A percentile compares a stretch with the other conserved stretches of the same genome.
Evolutionary conservation across 2,329 filamentous ascomycete genomes (phyloP).

Genomic region (Penicillium freii): DNA sequence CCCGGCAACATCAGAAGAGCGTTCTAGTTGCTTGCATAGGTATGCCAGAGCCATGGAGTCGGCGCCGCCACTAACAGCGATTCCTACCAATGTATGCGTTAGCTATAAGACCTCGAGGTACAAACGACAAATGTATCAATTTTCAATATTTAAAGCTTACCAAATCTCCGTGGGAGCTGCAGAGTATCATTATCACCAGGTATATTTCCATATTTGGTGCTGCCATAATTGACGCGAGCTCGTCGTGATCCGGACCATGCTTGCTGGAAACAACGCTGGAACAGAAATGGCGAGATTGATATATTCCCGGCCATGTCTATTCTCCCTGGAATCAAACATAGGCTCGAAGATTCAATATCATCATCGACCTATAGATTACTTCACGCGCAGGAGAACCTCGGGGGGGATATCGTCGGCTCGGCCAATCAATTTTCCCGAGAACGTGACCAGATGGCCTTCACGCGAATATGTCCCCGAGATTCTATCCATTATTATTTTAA

Average conservation of each 20-base stretch:
- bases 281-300: slow-evolving; percentile 10
- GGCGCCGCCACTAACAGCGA: slow-evolving; percentile 88
- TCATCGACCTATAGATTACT: not conserved
- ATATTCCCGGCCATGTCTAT: slow-evolving; percentile 6
- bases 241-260: slow-evolving; percentile 11
- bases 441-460: not conserved
- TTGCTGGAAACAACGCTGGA: slow-evolving; percentile 12
- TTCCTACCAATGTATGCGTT: slow-evolving; percentile 47
- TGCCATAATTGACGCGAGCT: slow-evolving; percentile 7
- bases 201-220: slow-evolving; percentile 6
- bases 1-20: slow-evolving; percentile 17
- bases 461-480: not conserved
- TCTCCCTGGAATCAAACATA: not conserved
- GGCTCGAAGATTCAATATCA: not conserved
- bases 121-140: not conserved
- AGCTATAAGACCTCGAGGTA: not conserved
- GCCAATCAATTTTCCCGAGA: slow-evolving; percentile 1
- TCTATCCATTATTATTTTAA: not conserved
- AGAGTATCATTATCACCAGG: slow-evolving; percentile 8
- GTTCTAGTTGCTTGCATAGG: slow-evolving; percentile 59
- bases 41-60: slow-evolving; percentile 96
- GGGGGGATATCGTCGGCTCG: slow-evolving; percentile 6
- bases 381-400: not conserved
- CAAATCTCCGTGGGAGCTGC: slow-evolving; percentile 27
- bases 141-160: slow-evolving; percentile 20